A percentile compares a stretch with the other conserved stretches of the same genome.
These are phyloP conservation scores for Saturnispora gosingensis DNA, from an alignment of 805 yeast species.

Conservation along the genomic window DNA sequence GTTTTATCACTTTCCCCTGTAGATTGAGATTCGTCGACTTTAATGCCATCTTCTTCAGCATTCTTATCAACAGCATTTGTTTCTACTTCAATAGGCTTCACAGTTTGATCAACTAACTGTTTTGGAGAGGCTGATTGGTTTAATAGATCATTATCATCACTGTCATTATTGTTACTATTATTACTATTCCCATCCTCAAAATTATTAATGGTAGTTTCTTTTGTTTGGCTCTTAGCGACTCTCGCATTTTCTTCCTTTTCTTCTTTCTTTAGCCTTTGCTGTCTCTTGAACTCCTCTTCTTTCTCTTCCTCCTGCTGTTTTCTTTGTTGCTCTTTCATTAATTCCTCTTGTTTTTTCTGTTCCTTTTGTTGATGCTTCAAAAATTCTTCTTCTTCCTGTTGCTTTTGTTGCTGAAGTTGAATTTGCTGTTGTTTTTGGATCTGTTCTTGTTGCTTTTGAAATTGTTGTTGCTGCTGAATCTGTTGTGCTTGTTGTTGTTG, in stretches of 20 bases:
- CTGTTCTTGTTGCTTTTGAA: not conserved
- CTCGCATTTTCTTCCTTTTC: not conserved
- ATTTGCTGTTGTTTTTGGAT: constrained; percentile 1
- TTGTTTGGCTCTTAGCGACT: not conserved
- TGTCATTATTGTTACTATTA: not conserved
- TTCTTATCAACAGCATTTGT: not conserved
- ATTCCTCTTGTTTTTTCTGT: not conserved
- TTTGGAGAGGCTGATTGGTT: not conserved
- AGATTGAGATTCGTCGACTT: not conserved
- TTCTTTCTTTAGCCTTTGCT: not conserved
- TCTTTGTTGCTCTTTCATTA: not conserved
- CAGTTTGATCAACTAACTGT: not conserved
- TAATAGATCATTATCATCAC: not conserved
- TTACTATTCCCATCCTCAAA: not conserved
- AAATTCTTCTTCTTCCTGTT: not conserved
- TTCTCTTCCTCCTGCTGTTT: not conserved
- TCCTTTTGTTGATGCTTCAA: constrained; percentile 5
- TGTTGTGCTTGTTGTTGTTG: constrained; percentile 7
- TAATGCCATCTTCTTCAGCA: not conserved
- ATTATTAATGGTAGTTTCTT: too few relatives aligned
- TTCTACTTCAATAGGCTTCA: not conserved
- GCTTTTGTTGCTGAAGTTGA: constrained; percentile 2
- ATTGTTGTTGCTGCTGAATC: constrained; percentile 2
- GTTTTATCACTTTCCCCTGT: too few relatives aligned
- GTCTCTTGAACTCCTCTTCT: not conserved